phyloP scores from a whole-genome alignment of 164 flowering plant genomes.

The Vitis rotundifolia region DNA sequence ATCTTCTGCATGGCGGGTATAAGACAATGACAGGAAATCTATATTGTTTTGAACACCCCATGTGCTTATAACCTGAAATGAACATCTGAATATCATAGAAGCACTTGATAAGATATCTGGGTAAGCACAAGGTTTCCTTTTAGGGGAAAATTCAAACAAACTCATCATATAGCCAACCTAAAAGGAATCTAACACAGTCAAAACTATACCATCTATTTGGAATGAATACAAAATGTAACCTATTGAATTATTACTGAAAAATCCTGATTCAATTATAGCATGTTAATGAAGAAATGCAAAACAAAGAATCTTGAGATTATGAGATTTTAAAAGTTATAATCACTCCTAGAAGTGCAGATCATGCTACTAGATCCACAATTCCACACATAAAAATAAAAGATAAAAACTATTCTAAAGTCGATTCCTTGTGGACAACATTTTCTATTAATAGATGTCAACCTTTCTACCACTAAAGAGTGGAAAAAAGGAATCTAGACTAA shows the following conservation, averaged over 20 bases:
- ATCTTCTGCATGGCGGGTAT: conserved; percentile 51
- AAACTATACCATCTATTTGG: not conserved
- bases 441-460: not conserved
- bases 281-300: not conserved
- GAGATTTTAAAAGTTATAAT: not conserved
- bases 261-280: too few species aligned
- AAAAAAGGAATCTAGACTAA: not conserved
- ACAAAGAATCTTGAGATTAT: not conserved
- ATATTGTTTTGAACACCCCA: conserved; percentile 53
- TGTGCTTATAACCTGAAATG: conserved; percentile 39
- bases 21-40: conserved; percentile 51
- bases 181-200: not conserved
- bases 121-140: not conserved
- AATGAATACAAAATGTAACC: not conserved
- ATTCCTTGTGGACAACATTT: not conserved
- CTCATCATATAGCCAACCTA: not conserved
- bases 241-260: too few species aligned
- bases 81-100: not conserved
- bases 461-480: not conserved
- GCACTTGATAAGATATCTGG: not conserved
- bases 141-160: not conserved
- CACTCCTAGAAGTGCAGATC: too few species aligned
- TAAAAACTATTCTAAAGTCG: not conserved
- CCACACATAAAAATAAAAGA: too few species aligned
- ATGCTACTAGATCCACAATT: too few species aligned